phyloP scores from a whole-genome alignment of 2,329 filamentous ascomycete species.

The Aurifilum marmelostoma region DNA sequence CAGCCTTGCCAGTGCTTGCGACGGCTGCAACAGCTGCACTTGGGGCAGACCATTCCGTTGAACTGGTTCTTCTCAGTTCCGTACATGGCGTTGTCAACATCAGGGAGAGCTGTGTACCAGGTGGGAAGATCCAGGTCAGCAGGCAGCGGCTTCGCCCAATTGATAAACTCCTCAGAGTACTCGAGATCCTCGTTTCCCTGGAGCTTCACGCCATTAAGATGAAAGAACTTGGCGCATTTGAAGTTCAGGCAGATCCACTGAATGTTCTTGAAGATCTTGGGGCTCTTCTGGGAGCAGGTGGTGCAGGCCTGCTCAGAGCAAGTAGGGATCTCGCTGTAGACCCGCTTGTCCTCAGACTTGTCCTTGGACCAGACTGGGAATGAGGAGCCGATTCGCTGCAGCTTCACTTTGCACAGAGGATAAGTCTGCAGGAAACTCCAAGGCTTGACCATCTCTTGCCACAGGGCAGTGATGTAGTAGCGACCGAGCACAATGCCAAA shows the following conservation, averaged over 20 bases:
- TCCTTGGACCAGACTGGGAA: conserved; percentile 61
- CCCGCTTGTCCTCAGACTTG: background rate
- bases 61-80: conserved; percentile 58
- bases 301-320: conserved; percentile 1
- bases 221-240: conserved; percentile 10
- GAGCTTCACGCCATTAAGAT: background rate
- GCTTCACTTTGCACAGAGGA: conserved; percentile 57
- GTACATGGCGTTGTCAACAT: conserved; percentile 39
- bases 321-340: background rate
- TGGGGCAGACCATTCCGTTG: conserved; percentile 67
- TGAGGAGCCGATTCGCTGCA: conserved; percentile 63
- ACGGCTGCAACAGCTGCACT: conserved; percentile 64
- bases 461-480: conserved; percentile 70
- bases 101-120: conserved; percentile 42
- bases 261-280: conserved; percentile 9
- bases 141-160: conserved; percentile 51
- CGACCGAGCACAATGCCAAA: conserved; percentile 68
- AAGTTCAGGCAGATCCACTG: conserved; percentile 19
- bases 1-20: conserved; percentile 65
- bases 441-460: conserved; percentile 59
- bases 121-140: conserved; percentile 45
- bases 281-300: background rate
- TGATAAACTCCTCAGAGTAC: conserved; percentile 63
- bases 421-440: conserved; percentile 14
- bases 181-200: conserved; percentile 38